Evolutionary conservation across 306 rosid species (phyloP), one percentile per base, ranked within the genome.

Genomic region (Trifolium dubium): DNA sequence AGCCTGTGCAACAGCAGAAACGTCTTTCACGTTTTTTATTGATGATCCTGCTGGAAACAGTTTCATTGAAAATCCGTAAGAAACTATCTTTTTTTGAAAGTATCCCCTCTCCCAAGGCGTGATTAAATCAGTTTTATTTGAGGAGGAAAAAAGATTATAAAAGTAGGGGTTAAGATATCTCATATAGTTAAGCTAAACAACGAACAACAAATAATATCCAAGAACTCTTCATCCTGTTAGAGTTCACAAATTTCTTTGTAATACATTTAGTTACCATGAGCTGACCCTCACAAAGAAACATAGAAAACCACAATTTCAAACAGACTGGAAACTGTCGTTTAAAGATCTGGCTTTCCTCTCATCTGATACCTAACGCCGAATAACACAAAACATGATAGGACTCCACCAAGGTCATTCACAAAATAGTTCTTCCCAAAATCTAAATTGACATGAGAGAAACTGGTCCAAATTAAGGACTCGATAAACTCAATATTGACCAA

Each of bases 31-130:
- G 41, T 85, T 94, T 79, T 44, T 88, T 80, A 81, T 94, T 82
- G 98, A 94, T 80, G 98, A 94, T 85, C 97, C 98, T 72, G 83
- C 96, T 50, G 98, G 98, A 84, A 94, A 94, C 85, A 94, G 98
- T 85, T 94, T 84, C 84, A 87, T 91, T 43, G 98, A 94, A 90
- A 94, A 94, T 72, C 96, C 60, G 98, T 94, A 89, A 94, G 97
- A 46, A 51, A 68, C 31, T 37, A 47, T 69, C 51, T 54, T 64
- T 47, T 61, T 37, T 66, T 79, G 12, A 14, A 71, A 47, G 13
- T 56, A 10, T 56, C 5, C 14, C 39, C 44, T 23, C 39, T 60
- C 5, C 11, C 5, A 10, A 2, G 15, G 32, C 10, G 69, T 23
- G 40, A 55, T 14, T 28, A 69, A 41, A 43, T n/a, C 62, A 34